A percentile compares a stretch with the other conserved stretches of the same genome.
phyloP scores from a whole-genome alignment of 2,329 filamentous ascomycete species.

The Trichoderma oligosporum region DNA sequence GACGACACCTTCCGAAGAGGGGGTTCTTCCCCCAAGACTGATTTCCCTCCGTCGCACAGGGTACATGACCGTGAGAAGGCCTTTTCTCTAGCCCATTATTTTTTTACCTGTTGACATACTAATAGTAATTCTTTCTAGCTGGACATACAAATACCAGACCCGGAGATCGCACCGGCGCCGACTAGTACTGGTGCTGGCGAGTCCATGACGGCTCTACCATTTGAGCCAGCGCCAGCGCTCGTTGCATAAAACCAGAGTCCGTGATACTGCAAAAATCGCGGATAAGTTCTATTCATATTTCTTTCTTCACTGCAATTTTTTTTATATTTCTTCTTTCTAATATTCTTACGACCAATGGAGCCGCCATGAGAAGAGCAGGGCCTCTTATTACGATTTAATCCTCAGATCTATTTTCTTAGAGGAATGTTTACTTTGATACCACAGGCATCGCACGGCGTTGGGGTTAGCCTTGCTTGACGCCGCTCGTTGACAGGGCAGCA shows the following conservation, averaged over 20 bases:
- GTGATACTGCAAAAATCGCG: no score
- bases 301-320: not conserved
- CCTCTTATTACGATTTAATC: conserved; percentile 15
- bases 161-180: conserved; percentile 59
- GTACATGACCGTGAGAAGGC: conserved; percentile 69
- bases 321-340: conserved; percentile 9
- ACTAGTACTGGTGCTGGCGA: conserved; percentile 42
- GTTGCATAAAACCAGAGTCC: conserved; percentile 22
- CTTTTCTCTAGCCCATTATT: not conserved
- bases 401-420: not conserved
- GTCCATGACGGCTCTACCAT: conserved; percentile 33
- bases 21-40: conserved; percentile 60
- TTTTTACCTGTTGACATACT: not conserved
- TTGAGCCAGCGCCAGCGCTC: conserved; percentile 32
- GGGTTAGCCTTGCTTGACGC: conserved; percentile 15
- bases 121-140: conserved; percentile 46
- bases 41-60: conserved; percentile 77
- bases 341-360: conserved; percentile 12
- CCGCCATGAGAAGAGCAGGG: conserved; percentile 13
- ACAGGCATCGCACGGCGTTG: conserved; percentile 20
- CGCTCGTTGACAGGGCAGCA: not conserved
- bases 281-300: no score
- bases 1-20: conserved; percentile 48
- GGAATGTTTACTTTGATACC: conserved; percentile 19
- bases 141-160: conserved; percentile 77